A percentile compares a stretch with the other conserved stretches of the same genome.
Evolutionary conservation across 2,329 filamentous ascomycete genomes (phyloP).

Genomic region (Cladosporium phlei): DNA sequence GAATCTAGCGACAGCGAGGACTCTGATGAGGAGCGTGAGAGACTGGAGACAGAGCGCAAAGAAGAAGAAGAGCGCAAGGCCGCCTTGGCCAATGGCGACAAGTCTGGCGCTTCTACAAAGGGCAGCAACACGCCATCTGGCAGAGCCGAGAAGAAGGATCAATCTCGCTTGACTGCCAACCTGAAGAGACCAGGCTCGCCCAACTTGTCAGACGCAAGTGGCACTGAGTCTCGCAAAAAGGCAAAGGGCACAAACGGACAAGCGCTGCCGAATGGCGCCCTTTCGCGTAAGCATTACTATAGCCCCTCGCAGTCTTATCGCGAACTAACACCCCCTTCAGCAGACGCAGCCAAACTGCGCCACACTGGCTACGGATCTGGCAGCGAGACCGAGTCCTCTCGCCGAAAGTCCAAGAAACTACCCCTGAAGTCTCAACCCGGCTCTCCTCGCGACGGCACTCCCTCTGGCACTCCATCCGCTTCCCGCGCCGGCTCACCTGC

Average conservation of each 20-base stretch:
- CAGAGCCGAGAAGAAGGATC: conserved; percentile 48
- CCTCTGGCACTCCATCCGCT: conserved; percentile 18
- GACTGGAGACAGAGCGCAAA: conserved; percentile 53
- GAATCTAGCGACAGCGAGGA: conserved; percentile 54
- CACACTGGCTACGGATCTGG: conserved; percentile 50
- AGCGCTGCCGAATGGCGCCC: conserved; percentile 33
- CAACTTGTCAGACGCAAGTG: conserved; percentile 83
- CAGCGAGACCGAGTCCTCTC: conserved; percentile 69
- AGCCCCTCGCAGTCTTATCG: conserved; percentile 3
- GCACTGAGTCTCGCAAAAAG: conserved; percentile 84
- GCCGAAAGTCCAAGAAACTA: conserved; percentile 46
- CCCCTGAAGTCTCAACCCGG: conserved; percentile 41
- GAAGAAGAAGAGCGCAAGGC: conserved; percentile 50
- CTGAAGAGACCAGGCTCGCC: conserved; percentile 84
- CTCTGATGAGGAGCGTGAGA: conserved; percentile 60
- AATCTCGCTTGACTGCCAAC: conserved; percentile 47
- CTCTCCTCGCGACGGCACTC: conserved; percentile 35
- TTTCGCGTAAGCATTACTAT: conserved; percentile 21
- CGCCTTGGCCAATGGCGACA: conserved; percentile 45
- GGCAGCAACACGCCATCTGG: conserved; percentile 65
- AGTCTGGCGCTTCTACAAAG: conserved; percentile 60
- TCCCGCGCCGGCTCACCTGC: conserved; percentile 33
- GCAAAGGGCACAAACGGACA: conserved; percentile 36
- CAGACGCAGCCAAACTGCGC: conserved; percentile 18
- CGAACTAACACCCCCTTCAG: conserved; percentile 14